Percentiles rank a stretch among this genome's conserved stretches.
phyloP scores from a whole-genome alignment of 202 grass and related monocot species.

The Panicum hallii region DNA sequence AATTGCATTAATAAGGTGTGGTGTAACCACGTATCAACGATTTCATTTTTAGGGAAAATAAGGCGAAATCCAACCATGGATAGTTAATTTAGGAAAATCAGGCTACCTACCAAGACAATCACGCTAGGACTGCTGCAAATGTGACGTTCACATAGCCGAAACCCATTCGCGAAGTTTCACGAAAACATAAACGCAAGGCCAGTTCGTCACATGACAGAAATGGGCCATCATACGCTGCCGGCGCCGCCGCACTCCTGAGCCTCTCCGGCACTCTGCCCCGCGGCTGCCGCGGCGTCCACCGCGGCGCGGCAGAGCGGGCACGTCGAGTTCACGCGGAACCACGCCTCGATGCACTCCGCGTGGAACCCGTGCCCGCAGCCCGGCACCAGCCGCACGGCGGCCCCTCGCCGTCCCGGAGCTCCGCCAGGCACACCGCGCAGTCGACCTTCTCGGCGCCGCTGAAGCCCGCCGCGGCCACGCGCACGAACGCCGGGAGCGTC shows the following conservation, averaged over 20 bases:
- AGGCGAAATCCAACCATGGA: too few species aligned
- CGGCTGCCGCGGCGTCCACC: background rate
- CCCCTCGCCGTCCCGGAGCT: slow-evolving; percentile 23
- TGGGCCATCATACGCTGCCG: background rate
- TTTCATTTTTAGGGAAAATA: too few species aligned
- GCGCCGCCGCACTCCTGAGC: background rate
- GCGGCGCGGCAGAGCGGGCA: slow-evolving; percentile 53
- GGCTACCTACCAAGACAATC: too few species aligned
- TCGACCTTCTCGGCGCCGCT: slow-evolving; percentile 34
- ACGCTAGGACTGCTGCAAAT: background rate
- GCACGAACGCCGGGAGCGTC: slow-evolving; percentile 32
- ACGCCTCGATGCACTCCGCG: slow-evolving; percentile 51
- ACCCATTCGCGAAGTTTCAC: background rate
- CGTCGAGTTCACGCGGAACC: slow-evolving; percentile 46
- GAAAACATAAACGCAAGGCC: background rate
- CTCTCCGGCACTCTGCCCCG: background rate
- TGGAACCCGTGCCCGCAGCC: slow-evolving; percentile 62
- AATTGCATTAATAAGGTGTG: too few species aligned
- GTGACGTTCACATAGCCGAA: background rate
- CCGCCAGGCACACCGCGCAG: slow-evolving; percentile 58
- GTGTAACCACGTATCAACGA: too few species aligned
- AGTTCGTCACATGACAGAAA: background rate
- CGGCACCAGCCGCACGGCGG: slow-evolving; percentile 47
- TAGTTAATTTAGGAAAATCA: too few species aligned
- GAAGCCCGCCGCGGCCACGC: background rate